Evolutionary conservation across 306 rosid genomes (phyloP).

Genomic region (Oemleria cerasiformis): DNA sequence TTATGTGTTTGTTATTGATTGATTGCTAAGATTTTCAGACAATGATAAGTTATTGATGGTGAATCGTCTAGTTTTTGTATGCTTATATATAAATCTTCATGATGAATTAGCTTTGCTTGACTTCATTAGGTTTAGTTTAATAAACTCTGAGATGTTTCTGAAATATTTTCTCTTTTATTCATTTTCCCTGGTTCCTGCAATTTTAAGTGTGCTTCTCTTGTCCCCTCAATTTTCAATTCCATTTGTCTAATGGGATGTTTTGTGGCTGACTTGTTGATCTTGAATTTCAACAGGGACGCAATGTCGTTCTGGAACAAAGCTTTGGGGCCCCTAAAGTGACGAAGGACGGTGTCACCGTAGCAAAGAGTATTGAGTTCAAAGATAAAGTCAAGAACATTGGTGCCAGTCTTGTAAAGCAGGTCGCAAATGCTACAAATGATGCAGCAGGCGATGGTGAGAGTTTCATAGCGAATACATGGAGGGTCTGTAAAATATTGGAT

Average conservation of each 20-base stretch:
- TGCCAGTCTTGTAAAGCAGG: conserved; percentile 56
- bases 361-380: conserved; percentile 52
- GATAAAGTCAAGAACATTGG: conserved; percentile 50
- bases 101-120: not conserved
- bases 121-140: not conserved
- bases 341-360: conserved; percentile 56
- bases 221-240: not conserved
- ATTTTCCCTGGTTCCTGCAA: not conserved
- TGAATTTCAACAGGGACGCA: conserved; percentile 40
- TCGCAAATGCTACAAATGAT: conserved; percentile 58
- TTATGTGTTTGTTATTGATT: not conserved
- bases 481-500: not conserved
- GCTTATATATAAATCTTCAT: not conserved
- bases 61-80: not conserved
- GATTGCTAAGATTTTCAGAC: not conserved
- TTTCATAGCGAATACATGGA: not conserved
- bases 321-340: conserved; percentile 59
- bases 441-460: conserved; percentile 53
- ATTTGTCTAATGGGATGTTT: conserved; percentile 1
- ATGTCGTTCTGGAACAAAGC: conserved; percentile 52
- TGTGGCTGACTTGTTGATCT: not conserved
- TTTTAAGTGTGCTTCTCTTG: not conserved
- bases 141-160: not conserved
- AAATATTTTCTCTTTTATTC: not conserved
- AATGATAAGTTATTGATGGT: not conserved